Evolutionary conservation across 805 yeast genomes (phyloP), one percentile per base, ranked within the genome.

Genomic region (Hagleromyces aurorensis): DNA sequence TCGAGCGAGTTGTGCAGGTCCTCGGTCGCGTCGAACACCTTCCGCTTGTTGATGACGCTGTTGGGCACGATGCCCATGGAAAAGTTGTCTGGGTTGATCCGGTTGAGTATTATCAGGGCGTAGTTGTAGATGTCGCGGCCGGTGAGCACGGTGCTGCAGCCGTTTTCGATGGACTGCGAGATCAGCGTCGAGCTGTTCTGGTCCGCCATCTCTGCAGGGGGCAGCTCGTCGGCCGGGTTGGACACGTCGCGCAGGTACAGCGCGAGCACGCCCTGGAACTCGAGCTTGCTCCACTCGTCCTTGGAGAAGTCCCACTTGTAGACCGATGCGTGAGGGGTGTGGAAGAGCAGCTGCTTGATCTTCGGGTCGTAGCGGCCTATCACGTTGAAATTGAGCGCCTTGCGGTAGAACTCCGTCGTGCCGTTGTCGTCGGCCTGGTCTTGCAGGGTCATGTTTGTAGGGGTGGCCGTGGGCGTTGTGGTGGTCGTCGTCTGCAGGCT

Each of bases 281-380:
- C 86, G 13, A 72, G 53, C 41, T 80, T 78, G 19, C 65, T 63
- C 93, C 93, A 81, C 42, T 76, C 81, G 39, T 70, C 75, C 17
- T 57, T 56, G 6, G 57, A 63, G 13, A 65, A 64, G 40, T 70
- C 71, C 59, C 71, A 80, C 47, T 74, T 70, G 53, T 79, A 81
- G 11, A 79, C 64, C 18, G 79, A 82, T 33, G 81, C 75, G 50
- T 79, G 83, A 10, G 87, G 74, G 2, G 87, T 71, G 30, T 75
- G 70, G 45, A 72, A 78, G 23, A 79, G 57, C 17, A 81, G 61
- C 48, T 77, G 83, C 33, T 78, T 73, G 27, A 79, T 72, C 39
- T 66, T 65, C 0, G 87, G 81, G 42, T 81, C 93, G 47, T 81
- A 81, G 37, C 86, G 67, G 14, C 80, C 77, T 17, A 81, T 77